These are phyloP conservation scores for Aquilaria malaccensis DNA, from an alignment of 345 rosid species.

Conservation along the genomic window DNA sequence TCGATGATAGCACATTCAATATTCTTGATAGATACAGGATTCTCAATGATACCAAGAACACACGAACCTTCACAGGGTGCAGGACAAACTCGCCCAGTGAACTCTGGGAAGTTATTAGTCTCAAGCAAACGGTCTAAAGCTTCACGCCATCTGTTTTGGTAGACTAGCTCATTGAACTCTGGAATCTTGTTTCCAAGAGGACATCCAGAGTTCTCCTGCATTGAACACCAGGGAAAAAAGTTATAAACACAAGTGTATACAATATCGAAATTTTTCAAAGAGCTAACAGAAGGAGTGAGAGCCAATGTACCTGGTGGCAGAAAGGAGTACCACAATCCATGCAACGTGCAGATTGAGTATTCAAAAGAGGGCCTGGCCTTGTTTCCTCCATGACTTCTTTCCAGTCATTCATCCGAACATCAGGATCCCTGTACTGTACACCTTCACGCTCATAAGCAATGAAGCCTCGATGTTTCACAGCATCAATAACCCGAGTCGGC, in stretches of 20 bases:
- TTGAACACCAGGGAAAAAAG: background rate
- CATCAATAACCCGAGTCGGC: slow-evolving; percentile 57
- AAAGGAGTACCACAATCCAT: slow-evolving; percentile 99
- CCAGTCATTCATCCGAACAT: slow-evolving; percentile 81
- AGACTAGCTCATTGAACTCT: slow-evolving; percentile 93
- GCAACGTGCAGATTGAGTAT: slow-evolving; percentile 97
- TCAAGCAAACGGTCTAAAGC: slow-evolving; percentile 93
- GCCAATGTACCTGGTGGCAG: slow-evolving; percentile 76
- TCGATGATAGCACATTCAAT: slow-evolving; percentile 93
- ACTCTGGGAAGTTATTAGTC: slow-evolving; percentile 98
- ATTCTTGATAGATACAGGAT: slow-evolving; percentile 93
- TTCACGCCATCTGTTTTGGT: slow-evolving; percentile 98
- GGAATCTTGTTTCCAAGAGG: slow-evolving; percentile 99
- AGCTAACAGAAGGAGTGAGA: slow-evolving; percentile 1
- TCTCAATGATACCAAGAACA: slow-evolving; percentile 98
- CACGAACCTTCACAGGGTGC: slow-evolving; percentile 99
- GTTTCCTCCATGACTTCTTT: slow-evolving; percentile 85
- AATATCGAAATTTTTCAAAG: background rate
- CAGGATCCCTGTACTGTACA: slow-evolving; percentile 84
- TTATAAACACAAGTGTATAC: background rate
- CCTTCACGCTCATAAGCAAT: slow-evolving; percentile 92
- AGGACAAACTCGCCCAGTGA: slow-evolving; percentile 99
- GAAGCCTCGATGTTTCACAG: slow-evolving; percentile 83
- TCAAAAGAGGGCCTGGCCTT: slow-evolving; percentile 75
- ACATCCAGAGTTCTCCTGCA: slow-evolving; percentile 95